Evolutionary conservation across 441 rosid species (phyloP).

Genomic region (Croton laevigatus): DNA sequence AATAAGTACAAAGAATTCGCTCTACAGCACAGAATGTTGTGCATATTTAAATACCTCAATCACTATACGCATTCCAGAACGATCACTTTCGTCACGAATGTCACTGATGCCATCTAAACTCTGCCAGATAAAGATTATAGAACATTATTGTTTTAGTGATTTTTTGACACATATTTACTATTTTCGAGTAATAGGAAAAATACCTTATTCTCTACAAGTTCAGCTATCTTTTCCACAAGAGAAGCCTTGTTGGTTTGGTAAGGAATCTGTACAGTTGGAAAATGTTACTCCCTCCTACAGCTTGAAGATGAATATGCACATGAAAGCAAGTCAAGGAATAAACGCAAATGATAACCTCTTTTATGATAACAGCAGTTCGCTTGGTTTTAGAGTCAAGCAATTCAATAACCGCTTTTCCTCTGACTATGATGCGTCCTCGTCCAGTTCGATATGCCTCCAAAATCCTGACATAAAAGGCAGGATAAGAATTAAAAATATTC

Average conservation of each 20-base stretch:
- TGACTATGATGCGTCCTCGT: conserved; percentile 70
- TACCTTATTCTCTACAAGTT: conserved; percentile 95
- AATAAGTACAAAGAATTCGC: background rate
- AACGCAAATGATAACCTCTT: conserved; percentile 59
- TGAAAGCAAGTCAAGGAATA: background rate
- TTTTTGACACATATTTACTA: background rate
- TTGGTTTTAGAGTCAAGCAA: conserved; percentile 80
- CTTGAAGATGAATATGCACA: conserved; percentile 20
- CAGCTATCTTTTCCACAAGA: conserved; percentile 95
- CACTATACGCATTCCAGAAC: conserved; percentile 91
- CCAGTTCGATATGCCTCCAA: conserved; percentile 96
- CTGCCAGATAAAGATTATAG: conserved; percentile 35
- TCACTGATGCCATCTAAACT: conserved; percentile 89
- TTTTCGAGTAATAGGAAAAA: conserved; percentile 10
- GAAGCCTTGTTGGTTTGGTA: conserved; percentile 91
- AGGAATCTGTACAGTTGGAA: conserved; percentile 65
- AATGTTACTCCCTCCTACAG: conserved; percentile 15
- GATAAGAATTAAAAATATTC: background rate
- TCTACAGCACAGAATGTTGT: conserved; percentile 6
- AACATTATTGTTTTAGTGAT: background rate
- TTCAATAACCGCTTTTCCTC: conserved; percentile 87
- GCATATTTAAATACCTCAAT: conserved; percentile 60
- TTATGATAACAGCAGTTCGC: conserved; percentile 71
- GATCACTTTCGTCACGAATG: conserved; percentile 97
- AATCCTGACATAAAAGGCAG: conserved; percentile 47